Evolutionary conservation across 768 basidiomycete species (phyloP).

Genomic region (Holtermanniella nyarrowii): DNA sequence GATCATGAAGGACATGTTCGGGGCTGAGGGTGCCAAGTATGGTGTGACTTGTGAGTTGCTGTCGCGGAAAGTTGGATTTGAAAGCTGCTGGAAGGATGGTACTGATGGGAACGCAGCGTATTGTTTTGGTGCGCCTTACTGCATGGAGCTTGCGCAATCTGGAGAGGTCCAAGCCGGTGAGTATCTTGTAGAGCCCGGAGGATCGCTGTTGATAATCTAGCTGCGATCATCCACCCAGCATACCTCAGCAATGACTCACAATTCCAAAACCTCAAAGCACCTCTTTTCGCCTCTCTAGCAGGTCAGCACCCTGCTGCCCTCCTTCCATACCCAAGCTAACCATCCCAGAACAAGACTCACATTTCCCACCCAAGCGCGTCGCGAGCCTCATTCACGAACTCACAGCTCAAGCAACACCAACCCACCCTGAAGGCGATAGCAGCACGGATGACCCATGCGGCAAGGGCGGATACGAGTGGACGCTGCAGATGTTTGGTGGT

Average conservation of each 20-base stretch:
- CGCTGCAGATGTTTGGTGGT: slow-evolving; percentile 9
- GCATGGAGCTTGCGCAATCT: slow-evolving; percentile 17
- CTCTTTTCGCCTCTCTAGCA: slow-evolving; percentile 17
- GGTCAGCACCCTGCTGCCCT: slow-evolving; percentile 3
- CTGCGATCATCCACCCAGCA: slow-evolving; percentile 28
- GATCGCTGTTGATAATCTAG: not conserved
- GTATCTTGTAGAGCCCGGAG: not conserved
- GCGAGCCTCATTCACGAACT: slow-evolving; percentile 6
- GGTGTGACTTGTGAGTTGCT: slow-evolving; percentile 1
- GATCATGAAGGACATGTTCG: slow-evolving; percentile 48
- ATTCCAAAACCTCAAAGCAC: slow-evolving; percentile 21
- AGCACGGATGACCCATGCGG: slow-evolving; percentile 3
- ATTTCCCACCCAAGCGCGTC: slow-evolving; percentile 10
- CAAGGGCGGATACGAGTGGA: slow-evolving; percentile 11
- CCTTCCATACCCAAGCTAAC: not conserved
- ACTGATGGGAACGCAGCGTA: slow-evolving; percentile 13
- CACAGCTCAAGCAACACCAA: slow-evolving; percentile 8
- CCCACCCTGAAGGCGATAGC: slow-evolving; percentile 9
- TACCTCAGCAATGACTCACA: slow-evolving; percentile 16
- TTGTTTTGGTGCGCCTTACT: slow-evolving; percentile 32
- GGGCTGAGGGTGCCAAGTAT: slow-evolving; percentile 34
- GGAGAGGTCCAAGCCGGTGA: slow-evolving; percentile 11
- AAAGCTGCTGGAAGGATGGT: no score
- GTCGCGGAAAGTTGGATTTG: no score
- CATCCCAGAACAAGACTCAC: slow-evolving; percentile 14